phyloP scores from a whole-genome alignment of 176 grass and related monocot species.

The Juncus inflexus region DNA sequence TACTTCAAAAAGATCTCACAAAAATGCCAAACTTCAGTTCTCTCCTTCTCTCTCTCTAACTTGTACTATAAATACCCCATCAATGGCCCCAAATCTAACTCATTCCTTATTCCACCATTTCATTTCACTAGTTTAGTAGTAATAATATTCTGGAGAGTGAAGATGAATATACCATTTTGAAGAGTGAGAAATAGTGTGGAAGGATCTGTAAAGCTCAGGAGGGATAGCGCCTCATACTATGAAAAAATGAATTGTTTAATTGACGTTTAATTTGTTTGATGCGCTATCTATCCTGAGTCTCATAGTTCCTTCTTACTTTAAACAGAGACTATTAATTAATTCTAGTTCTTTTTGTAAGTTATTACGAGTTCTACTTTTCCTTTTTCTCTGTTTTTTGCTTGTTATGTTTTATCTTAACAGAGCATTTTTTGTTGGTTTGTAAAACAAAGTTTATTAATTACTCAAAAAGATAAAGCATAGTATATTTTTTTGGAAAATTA shows the following conservation, averaged over 20 bases:
- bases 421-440: too few relatives aligned
- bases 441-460: too few relatives aligned
- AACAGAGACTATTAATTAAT: neutral
- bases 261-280: constrained; percentile 3
- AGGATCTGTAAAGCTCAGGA: constrained; percentile 43
- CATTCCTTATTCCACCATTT: neutral
- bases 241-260: neutral
- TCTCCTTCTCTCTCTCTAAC: neutral
- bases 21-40: neutral
- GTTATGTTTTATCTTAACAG: too few relatives aligned
- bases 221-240: constrained; percentile 33
- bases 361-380: too few relatives aligned
- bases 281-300: constrained; percentile 25
- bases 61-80: constrained; percentile 25
- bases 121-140: neutral
- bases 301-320: constrained; percentile 28
- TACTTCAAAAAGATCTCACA: constrained; percentile 8
- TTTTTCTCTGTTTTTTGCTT: too few relatives aligned
- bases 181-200: constrained; percentile 7
- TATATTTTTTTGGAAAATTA: too few relatives aligned
- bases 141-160: neutral
- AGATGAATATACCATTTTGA: neutral
- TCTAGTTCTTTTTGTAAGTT: too few relatives aligned
- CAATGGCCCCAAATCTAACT: neutral
- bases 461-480: too few relatives aligned